A percentile compares a stretch with the other conserved stretches of the same genome.
These are phyloP conservation scores for Tricholoma saponaceum DNA, from an alignment of 768 basidiomycete genomes.

Conservation along the genomic window DNA sequence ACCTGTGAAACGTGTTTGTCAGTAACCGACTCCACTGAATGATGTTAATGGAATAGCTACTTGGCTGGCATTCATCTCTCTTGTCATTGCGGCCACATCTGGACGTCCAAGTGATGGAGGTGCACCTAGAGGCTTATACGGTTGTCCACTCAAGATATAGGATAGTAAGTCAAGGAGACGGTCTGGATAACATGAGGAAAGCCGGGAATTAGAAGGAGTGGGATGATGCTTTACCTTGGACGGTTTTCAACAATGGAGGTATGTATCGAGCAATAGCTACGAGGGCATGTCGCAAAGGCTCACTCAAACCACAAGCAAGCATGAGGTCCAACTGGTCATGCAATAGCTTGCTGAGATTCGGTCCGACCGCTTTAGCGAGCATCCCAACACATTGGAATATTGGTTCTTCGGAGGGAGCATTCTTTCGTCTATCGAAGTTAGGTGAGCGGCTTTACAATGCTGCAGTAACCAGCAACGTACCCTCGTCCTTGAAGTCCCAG, in stretches of 20 bases:
- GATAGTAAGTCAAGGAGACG: conserved; percentile 87
- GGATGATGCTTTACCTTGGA: conserved; percentile 64
- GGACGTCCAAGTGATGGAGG: conserved; percentile 54
- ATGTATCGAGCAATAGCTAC: conserved; percentile 83
- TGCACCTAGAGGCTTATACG: conserved; percentile 86
- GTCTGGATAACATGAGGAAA: conserved; percentile 41
- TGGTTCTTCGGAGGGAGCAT: conserved; percentile 88
- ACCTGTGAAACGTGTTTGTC: conserved; percentile 23
- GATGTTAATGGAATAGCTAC: conserved; percentile 20
- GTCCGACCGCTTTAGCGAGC: conserved; percentile 92
- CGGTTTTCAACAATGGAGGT: conserved; percentile 83
- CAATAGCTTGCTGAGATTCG: conserved; percentile 90
- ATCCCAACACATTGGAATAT: conserved; percentile 98
- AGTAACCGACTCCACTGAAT: conserved; percentile 3
- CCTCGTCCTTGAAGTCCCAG: conserved; percentile 83
- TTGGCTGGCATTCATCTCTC: conserved; percentile 51
- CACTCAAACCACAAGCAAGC: conserved; percentile 91
- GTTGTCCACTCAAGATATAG: conserved; percentile 72
- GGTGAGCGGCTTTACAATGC: not conserved
- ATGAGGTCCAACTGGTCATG: conserved; percentile 97
- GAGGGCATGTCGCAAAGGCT: conserved; percentile 81
- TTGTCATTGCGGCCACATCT: conserved; percentile 43
- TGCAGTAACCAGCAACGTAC: conserved; percentile 32
- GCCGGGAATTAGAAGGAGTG: not conserved
- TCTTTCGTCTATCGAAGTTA: conserved; percentile 58